Base-by-base conservation (phyloP, 208 protist genomes). In the Acanthamoeba royreba region DNA sequence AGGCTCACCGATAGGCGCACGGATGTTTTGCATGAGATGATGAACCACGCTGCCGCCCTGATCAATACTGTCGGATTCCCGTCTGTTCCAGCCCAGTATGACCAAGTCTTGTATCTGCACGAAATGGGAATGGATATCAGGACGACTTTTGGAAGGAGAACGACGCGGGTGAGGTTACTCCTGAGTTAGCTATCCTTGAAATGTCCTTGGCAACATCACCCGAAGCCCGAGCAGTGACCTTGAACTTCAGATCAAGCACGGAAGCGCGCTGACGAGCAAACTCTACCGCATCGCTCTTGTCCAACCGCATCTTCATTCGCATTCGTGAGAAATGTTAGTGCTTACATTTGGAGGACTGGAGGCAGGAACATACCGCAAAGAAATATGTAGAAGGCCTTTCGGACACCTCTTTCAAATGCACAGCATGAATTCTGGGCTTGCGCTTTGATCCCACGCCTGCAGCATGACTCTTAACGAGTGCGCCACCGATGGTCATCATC, bases 1-100 rank as follows among this genome's bases (percentile, higher is more conserved):
- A n/a, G 0, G 55, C 55, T 0, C 8, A 63, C 55, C 61, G 28
- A 72, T 11, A 35, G 61, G 61, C 19, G 28, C 28, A 17, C 46
- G 40, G 74, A 85, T 49, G 74, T 85, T 33, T 4, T 85, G 74
- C 74, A 85, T 85, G 74, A 85, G 35, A 42, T 85, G 74, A 42
- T 85, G 4, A 19, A 35, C 61, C 1, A n/a, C 31, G 13, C 74
- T 19, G 22, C 74, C 74, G 40, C 74, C 74, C 38, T 85, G 28
- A 33, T 85, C 38, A 33, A 53, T 46, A 0, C n/a, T 22, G 4
- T 53, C 74, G 28, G 74, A 85, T 28, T 35, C 38, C 25, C 31
- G 74, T 45, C 46, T 19, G 38, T 85, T 85, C 74, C 74, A 85
- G 74, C 74, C 74, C 1, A 85, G 46, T 9, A 85, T 28, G 43